Percentiles rank a stretch among this genome's conserved stretches.
phyloP scores from a whole-genome alignment of 73 alveolate species.

The Symbiodinium pilosum region DNA sequence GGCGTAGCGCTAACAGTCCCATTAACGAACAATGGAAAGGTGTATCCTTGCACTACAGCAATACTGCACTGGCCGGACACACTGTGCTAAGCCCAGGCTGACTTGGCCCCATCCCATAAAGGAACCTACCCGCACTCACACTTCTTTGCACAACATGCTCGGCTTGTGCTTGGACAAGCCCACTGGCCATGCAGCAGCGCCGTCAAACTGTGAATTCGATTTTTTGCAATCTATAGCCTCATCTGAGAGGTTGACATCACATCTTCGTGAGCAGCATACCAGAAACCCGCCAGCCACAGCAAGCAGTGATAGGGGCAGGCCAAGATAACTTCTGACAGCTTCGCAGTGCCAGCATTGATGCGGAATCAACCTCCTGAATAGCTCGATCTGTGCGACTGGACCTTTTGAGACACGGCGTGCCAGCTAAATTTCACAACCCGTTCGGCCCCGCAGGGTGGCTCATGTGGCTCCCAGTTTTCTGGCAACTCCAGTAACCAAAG shows the following conservation, averaged over 20 bases:
- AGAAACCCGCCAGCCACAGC: no score
- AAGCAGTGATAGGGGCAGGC: neutral
- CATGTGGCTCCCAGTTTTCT: no score
- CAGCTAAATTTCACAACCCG: no score
- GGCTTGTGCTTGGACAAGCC: slow-evolving; percentile 19
- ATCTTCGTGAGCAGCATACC: neutral
- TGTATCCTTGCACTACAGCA: neutral
- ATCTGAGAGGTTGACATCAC: neutral
- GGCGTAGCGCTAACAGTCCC: no score
- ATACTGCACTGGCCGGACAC: neutral
- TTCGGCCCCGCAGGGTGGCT: no score
- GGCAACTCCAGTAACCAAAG: no score
- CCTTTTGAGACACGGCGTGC: neutral
- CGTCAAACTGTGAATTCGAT: neutral
- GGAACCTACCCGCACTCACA: no score
- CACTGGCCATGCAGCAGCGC: neutral
- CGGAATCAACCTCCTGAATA: neutral
- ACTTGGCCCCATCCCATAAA: no score
- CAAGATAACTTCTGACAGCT: neutral
- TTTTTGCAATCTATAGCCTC: slow-evolving; percentile 6
- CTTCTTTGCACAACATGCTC: neutral
- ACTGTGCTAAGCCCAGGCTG: no score
- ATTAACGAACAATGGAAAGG: no score
- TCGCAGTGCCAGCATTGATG: neutral
- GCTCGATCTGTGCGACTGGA: slow-evolving; percentile 16